Evolutionary conservation across 2,329 filamentous ascomycete species (phyloP), one percentile per base, ranked within the genome.

Genomic region (Verticillium klebahnii): DNA sequence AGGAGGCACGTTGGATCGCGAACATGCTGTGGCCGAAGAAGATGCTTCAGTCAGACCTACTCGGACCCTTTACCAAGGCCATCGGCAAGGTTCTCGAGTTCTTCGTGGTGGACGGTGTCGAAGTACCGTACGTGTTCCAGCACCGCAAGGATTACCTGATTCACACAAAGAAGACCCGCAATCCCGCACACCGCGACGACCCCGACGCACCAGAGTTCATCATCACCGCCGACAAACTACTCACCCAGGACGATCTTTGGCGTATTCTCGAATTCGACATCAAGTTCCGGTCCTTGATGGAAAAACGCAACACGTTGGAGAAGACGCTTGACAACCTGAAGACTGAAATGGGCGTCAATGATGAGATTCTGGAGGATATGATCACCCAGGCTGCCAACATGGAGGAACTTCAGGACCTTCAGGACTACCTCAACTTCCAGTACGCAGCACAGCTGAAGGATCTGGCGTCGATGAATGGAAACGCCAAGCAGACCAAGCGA

Each of bases 91-190:
- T 98, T 12, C 83, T 99, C 45, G 92, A 97, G 70, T 97, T 98
- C 72, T 92, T 99, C 76, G 92, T 97, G 58, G 87, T 94, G 4
- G 93, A 98, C 66, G 92, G 96, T 68, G 92, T 94, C 69, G 95
- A 99, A 75, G 93, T 97, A 1, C 94, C 95, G 0, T 99, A 97
- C 74, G 95, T 99, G 68, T 97, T 97, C 75, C 94, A 97, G 74
- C 95, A 99, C 72, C 92, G 95, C 64, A 97, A 97, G 75, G 95
- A 99, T 74, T 99, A 98, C 72, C 84, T 99, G 54, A 96, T 99
- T 61, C 92, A 98, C 70, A 90, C 91, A 29, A 89, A 89, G 67
- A 93, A 91, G 71, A 83, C 85, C 7, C 78, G 82, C 60, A 83
- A 87, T 78, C 73, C 87, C 71, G 75, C 82, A 32, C 73, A 86